Percentiles rank a stretch among this genome's conserved stretches.
These are phyloP conservation scores for Patellifolia procumbens DNA, from an alignment of 179 eudicot species.

Conservation along the genomic window DNA sequence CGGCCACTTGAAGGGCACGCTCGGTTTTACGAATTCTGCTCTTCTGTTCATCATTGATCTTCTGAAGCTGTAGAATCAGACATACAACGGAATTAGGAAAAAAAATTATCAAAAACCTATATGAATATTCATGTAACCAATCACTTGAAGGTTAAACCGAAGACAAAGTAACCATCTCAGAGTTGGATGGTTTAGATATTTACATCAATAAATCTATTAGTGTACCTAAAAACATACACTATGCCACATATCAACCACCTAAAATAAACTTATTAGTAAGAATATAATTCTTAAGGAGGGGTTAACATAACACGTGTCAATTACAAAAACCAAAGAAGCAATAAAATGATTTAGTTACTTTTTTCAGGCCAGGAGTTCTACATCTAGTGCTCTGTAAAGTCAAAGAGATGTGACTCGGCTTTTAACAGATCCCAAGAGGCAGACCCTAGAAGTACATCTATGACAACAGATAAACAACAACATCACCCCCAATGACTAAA, in stretches of 20 bases:
- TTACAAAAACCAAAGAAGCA: too few species aligned
- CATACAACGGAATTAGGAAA: not conserved
- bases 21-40: conserved; percentile 63
- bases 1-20: conserved; percentile 81
- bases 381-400: not conserved
- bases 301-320: too few species aligned
- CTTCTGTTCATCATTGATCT: conserved; percentile 63
- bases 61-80: conserved; percentile 54
- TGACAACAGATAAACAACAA: too few species aligned
- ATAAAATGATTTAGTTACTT: too few species aligned
- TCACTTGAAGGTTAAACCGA: not conserved
- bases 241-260: not conserved
- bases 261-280: not conserved
- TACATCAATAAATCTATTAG: too few species aligned
- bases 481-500: too few species aligned
- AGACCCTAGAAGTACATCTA: not conserved
- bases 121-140: not conserved
- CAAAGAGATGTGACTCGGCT: not conserved
- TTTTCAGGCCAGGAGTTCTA: not conserved
- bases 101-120: not conserved
- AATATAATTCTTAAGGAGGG: too few species aligned
- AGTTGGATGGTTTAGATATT: conserved; percentile 2
- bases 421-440: not conserved
- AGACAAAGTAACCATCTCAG: not conserved
- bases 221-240: not conserved